These are phyloP conservation scores for Ophiocordyceps camponoti-saundersi DNA, from an alignment of 2,329 filamentous ascomycete genomes.

Conservation along the genomic window DNA sequence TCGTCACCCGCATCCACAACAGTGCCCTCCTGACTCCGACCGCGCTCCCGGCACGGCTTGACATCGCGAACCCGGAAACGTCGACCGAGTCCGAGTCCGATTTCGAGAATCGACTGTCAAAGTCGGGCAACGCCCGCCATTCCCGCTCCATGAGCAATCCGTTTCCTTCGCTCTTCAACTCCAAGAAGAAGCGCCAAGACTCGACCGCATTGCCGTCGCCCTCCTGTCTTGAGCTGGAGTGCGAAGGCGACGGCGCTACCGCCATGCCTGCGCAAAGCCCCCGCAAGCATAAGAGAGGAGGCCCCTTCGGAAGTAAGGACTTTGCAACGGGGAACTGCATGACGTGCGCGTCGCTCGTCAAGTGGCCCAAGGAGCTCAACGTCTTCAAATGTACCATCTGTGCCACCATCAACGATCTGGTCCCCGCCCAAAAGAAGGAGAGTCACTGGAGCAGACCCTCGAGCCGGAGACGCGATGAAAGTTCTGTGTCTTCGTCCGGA, in stretches of 20 bases:
- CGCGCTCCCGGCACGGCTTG: slow-evolving; percentile 10
- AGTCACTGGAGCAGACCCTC: slow-evolving; percentile 7
- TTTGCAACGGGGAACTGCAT: slow-evolving; percentile 61
- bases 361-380: slow-evolving; percentile 58
- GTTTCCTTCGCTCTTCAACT: slow-evolving; percentile 53
- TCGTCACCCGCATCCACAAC: slow-evolving; percentile 19
- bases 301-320: slow-evolving; percentile 27
- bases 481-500: neutral
- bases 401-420: slow-evolving; percentile 67
- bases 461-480: slow-evolving; percentile 8
- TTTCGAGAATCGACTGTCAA: slow-evolving; percentile 16
- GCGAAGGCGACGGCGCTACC: slow-evolving; percentile 8
- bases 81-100: slow-evolving; percentile 29
- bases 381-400: slow-evolving; percentile 75
- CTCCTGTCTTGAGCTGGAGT: slow-evolving; percentile 10
- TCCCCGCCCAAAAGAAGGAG: slow-evolving; percentile 8
- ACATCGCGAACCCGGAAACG: slow-evolving; percentile 15
- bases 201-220: slow-evolving; percentile 16
- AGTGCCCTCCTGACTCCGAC: slow-evolving; percentile 16
- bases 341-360: slow-evolving; percentile 66
- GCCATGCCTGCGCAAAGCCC: slow-evolving; percentile 3
- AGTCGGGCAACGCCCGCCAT: slow-evolving; percentile 8
- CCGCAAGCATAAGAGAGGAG: slow-evolving; percentile 16
- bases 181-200: slow-evolving; percentile 36
- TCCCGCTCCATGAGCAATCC: slow-evolving; percentile 61